Evolutionary conservation across 306 rosid genomes (phyloP).

Genomic region (Vigna mungo): DNA sequence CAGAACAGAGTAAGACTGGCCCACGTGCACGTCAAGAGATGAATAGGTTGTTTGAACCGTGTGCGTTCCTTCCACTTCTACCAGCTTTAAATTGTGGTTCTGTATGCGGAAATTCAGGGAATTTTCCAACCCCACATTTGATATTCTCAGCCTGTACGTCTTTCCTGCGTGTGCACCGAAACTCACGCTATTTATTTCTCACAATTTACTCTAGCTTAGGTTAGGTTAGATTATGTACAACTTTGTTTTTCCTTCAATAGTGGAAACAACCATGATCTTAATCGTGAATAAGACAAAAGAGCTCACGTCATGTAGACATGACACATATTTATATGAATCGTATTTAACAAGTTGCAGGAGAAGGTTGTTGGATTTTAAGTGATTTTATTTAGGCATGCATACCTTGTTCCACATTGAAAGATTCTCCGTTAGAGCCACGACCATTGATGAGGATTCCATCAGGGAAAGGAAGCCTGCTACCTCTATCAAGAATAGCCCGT

Average conservation of each 20-base stretch:
- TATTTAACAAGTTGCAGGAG: no score
- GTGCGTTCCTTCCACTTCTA: slow-evolving; percentile 98
- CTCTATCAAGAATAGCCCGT: slow-evolving; percentile 68
- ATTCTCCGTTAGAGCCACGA: slow-evolving; percentile 79
- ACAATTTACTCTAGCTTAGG: no score
- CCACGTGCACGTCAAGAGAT: slow-evolving; percentile 87
- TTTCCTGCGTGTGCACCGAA: slow-evolving; percentile 67
- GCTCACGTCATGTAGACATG: neutral
- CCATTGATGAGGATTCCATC: slow-evolving; percentile 97
- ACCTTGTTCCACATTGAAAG: slow-evolving; percentile 95
- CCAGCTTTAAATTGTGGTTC: slow-evolving; percentile 78
- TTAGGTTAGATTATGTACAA: no score
- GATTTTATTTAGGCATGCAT: neutral
- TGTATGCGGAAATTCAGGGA: slow-evolving; percentile 89
- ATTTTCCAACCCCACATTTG: slow-evolving; percentile 83
- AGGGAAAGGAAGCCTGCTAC: slow-evolving; percentile 74
- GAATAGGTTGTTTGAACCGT: slow-evolving; percentile 87
- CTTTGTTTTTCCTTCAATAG: neutral
- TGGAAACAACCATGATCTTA: neutral
- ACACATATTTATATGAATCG: no score
- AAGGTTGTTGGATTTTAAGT: no score
- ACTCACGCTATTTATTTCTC: neutral
- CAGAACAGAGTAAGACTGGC: slow-evolving; percentile 93
- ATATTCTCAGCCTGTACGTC: slow-evolving; percentile 93
- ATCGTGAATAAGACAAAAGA: neutral